Evolutionary conservation across 371 early-diverging fungal genomes (phyloP), one percentile per base, ranked within the genome.

Genomic region (Rhizomucor miehei): DNA sequence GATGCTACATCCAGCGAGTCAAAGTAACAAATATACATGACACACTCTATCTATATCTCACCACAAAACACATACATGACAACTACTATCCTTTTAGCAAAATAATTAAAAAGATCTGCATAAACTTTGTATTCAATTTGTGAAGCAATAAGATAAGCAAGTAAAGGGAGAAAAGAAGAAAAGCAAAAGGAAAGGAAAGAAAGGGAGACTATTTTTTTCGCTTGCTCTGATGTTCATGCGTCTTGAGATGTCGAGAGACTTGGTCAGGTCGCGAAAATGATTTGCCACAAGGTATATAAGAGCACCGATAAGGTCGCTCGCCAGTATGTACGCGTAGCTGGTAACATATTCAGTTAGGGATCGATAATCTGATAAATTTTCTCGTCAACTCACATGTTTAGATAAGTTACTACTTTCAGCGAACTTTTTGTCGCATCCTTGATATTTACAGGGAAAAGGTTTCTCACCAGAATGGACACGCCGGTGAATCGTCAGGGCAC

Each of bases 371-470:
- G 44, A 36, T 19, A n/a, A 38, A 46, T 24, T 16, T 11, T 0
- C 6, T 10, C 37, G 39, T 20, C 21, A 10, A 57, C 72, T 67
- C 76, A 85, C 85, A 69, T 89, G 89, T 63, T 91, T 91, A 2
- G 88, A 89, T 39, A 91, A 62, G 60, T 91, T 91, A 51, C 87
- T 87, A 23, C 86, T 86, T 52, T 90, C 89, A 23, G 86, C 71
- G 68, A 90, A 91, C 58, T 82, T 67, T 60, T 85, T 89, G 21
- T 81, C 70, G 58, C 92, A 91, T 13, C 83, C 87, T 35, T 79
- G 73, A 56, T 75, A 81, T 65, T 85, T 88, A 69, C 91, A 91
- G 29, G 68, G 62, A 66, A 87, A 91, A 3, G 92, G 92, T 41
- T 82, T 85, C 54, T 89, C 90, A 25, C 82, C 87, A 25, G 86